Base-by-base conservation (phyloP, 2,329 filamentous ascomycete genomes). In the Pseudopyricularia cyperi region DNA sequence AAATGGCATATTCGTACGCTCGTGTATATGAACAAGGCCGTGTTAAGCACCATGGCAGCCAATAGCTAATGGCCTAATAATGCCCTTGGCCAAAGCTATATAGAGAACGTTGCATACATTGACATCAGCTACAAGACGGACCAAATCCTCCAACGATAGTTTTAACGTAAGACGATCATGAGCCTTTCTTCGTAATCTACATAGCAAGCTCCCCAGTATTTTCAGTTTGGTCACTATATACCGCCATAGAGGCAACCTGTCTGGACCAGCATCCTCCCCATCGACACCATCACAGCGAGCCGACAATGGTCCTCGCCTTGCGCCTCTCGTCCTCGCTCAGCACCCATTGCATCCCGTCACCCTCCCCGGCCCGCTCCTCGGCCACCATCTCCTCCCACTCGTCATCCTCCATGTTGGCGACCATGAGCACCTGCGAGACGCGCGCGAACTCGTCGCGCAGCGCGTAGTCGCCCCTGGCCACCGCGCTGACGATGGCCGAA, bases 341-440 rank as follows among this genome's bases (percentile, higher is more conserved):
- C 46, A 83, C 76, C 85, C 85, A 89, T 50, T 76, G 74, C 62
- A 93, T 80, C 11, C 79, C 85, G 73, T 68, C 34, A 70, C 46
- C n/a, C 7, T 30, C 46, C 6, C 26, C 46, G 3, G 15, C 52
- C 11, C 37, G 19, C 11, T 44, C 49, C 35, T 54, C 48, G 17
- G 50, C 54, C 17, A 32, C 53, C 9, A 90, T 67, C 66, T 93
- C 89, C 48, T 91, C 87, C 87, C 89, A 95, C 67, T 96, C 91
- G 53, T 96, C 90, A 33, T 93, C 87, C 64, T 96, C 90, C 89
- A 96, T 94, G 59, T 90, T 91, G 63, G 91, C 82, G 15, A 95
- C 80, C 73, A 94, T 80, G 53, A 86, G 80, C 60, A 95, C 83
- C 73, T 96, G 89, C 54, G 77, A 75, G 53, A 86, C 87, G 61